Percentiles rank a stretch among this genome's conserved stretches.
Evolutionary conservation across 116 monocot genomes (phyloP).

Genomic region (Zostera marina): DNA sequence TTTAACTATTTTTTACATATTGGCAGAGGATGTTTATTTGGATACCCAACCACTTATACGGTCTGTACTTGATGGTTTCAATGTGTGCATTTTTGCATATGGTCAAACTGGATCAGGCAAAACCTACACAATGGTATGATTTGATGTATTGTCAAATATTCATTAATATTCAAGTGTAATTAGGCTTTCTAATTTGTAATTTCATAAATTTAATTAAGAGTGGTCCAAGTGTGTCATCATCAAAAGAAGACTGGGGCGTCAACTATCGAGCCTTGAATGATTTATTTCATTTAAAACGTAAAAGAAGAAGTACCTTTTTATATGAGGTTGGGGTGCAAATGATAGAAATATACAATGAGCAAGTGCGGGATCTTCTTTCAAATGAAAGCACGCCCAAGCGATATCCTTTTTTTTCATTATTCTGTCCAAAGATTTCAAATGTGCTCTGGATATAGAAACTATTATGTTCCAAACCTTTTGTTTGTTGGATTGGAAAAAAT

Average conservation of each 20-base stretch:
- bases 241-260: conserved; percentile 69
- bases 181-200: background rate
- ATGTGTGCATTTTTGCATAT: conserved; percentile 90
- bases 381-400: conserved; percentile 42
- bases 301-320: conserved; percentile 29
- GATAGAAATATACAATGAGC: conserved; percentile 97
- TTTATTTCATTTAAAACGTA: conserved; percentile 63
- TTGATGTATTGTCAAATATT: background rate
- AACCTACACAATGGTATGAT: conserved; percentile 77
- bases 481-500: too few relatives aligned
- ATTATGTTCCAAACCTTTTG: too few relatives aligned
- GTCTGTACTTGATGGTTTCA: conserved; percentile 78
- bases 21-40: conserved; percentile 45
- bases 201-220: conserved; percentile 21
- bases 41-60: conserved; percentile 67
- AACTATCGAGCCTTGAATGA: conserved; percentile 86
- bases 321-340: conserved; percentile 89
- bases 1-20: background rate
- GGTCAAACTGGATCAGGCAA: conserved; percentile 93
- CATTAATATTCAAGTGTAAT: conserved; percentile 1
- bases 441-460: too few relatives aligned
- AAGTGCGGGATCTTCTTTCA: conserved; percentile 86
- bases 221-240: conserved; percentile 49
- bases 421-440: too few relatives aligned
- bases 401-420: conserved; percentile 47